Percentiles rank a stretch among this genome's conserved stretches.
Conservation (phyloP, 1,139 yeast species). For the Blastobotrys ciferrii region DNA sequence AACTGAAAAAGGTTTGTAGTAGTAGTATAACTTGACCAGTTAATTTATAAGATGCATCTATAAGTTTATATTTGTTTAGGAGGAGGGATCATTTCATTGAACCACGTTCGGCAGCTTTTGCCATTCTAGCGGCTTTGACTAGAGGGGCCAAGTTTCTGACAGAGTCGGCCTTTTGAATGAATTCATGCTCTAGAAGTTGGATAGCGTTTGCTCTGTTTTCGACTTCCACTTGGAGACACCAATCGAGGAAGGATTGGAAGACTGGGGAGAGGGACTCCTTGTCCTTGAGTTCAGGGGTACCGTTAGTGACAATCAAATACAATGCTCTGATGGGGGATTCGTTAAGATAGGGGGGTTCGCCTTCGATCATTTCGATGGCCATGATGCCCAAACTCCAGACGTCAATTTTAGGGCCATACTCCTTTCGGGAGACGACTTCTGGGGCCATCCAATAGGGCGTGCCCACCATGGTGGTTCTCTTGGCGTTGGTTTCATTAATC, state of each 20-base stretch:
- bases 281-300: constrained; percentile 89
- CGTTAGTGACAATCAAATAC: constrained; percentile 90
- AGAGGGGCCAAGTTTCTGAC: constrained; percentile 78
- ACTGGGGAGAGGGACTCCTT: constrained; percentile 73
- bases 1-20: too few species aligned
- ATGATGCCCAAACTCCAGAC: constrained; percentile 97
- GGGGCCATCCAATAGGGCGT: constrained; percentile 99
- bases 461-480: constrained; percentile 98
- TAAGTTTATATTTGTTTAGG: too few species aligned
- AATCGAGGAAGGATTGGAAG: constrained; percentile 66
- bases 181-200: constrained; percentile 68
- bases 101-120: constrained; percentile 44
- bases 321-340: constrained; percentile 92
- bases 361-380: constrained; percentile 98
- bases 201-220: constrained; percentile 80
- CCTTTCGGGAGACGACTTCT: constrained; percentile 90
- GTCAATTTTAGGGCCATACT: constrained; percentile 96
- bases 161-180: constrained; percentile 70
- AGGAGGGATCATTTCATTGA: constrained; percentile 3
- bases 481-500: constrained; percentile 77
- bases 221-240: constrained; percentile 83
- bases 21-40: constrained; percentile 4
- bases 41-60: constrained; percentile 8
- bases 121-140: constrained; percentile 82
- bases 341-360: constrained; percentile 95